Conservation (phyloP, 1,139 yeast genomes). For the Candida buenavistaensis region DNA sequence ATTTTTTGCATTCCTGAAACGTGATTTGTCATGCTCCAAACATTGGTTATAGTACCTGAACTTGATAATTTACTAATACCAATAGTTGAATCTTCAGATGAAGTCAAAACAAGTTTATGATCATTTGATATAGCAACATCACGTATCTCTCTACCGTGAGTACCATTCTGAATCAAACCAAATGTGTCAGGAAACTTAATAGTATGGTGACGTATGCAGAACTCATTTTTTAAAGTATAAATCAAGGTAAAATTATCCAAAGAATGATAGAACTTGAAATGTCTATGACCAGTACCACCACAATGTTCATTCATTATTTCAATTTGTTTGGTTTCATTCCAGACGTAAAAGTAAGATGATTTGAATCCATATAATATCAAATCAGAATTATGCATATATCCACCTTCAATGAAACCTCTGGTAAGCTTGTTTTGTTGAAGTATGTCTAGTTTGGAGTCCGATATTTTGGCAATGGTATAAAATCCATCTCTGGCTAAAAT, state of each 20-base stretch:
- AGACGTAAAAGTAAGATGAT: slow-evolving; percentile 73
- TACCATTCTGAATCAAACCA: slow-evolving; percentile 52
- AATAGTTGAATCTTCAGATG: slow-evolving; percentile 86
- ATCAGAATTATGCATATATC: slow-evolving; percentile 51
- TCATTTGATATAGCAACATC: slow-evolving; percentile 53
- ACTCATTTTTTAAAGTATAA: slow-evolving; percentile 58
- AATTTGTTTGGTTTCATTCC: slow-evolving; percentile 77
- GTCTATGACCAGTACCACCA: slow-evolving; percentile 83
- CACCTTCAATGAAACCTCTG: slow-evolving; percentile 81
- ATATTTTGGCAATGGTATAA: slow-evolving; percentile 39
- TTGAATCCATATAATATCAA: slow-evolving; percentile 77
- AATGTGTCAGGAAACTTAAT: slow-evolving; percentile 20
- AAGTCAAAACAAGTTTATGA: slow-evolving; percentile 56
- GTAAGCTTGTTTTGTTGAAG: slow-evolving; percentile 64
- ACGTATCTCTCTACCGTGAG: slow-evolving; percentile 89
- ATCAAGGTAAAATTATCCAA: slow-evolving; percentile 27
- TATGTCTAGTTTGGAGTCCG: slow-evolving; percentile 21
- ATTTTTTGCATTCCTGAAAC: slow-evolving; percentile 84
- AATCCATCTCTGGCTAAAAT: slow-evolving; percentile 67
- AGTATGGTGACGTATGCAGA: slow-evolving; percentile 28
- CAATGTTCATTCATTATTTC: slow-evolving; percentile 75
- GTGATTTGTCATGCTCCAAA: slow-evolving; percentile 74
- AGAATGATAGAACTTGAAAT: slow-evolving; percentile 57
- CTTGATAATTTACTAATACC: slow-evolving; percentile 50
- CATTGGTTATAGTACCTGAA: slow-evolving; percentile 43